Evolutionary conservation across 805 yeast species (phyloP).

Genomic region (Maudiozyma bulderi): DNA sequence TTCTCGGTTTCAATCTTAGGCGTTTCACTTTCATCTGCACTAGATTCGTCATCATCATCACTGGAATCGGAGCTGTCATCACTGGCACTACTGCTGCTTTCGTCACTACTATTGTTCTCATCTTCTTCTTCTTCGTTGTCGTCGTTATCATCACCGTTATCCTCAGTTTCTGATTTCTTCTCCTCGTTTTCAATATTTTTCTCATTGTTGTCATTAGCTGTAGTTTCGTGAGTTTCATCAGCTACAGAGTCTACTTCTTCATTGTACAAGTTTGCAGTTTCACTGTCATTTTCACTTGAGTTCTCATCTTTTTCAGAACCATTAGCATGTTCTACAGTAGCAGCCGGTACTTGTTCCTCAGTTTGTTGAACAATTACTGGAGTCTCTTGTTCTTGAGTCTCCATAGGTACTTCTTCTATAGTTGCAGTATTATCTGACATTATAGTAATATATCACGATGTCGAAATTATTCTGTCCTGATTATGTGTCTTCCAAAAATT

Average conservation of each 20-base stretch:
- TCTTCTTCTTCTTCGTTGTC: constrained; percentile 6
- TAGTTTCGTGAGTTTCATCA: not conserved
- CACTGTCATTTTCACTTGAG: constrained; percentile 5
- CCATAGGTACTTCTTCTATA: not conserved
- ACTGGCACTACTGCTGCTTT: constrained; percentile 1
- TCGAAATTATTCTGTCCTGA: too few species aligned
- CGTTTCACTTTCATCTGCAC: constrained; percentile 10
- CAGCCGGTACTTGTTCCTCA: not conserved
- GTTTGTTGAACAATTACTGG: too few species aligned
- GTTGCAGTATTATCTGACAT: not conserved
- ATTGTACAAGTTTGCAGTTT: constrained; percentile 6
- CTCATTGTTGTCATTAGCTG: not conserved
- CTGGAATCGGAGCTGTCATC: constrained; percentile 8
- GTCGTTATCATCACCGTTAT: constrained; percentile 11
- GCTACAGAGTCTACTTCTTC: constrained; percentile 9
- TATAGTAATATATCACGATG: too few species aligned
- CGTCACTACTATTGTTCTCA: not conserved
- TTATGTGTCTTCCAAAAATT: too few species aligned
- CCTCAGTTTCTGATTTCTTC: not conserved
- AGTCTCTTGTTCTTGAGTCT: too few species aligned
- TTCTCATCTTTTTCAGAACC: not conserved
- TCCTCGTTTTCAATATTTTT: constrained; percentile 1
- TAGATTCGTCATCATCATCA: constrained; percentile 7
- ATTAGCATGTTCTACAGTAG: not conserved
- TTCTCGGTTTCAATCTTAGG: constrained; percentile 8